Percentiles rank a stretch among this genome's conserved stretches.
phyloP scores from a whole-genome alignment of 306 rosid genomes.

The Trichosanthes cucumerina region DNA sequence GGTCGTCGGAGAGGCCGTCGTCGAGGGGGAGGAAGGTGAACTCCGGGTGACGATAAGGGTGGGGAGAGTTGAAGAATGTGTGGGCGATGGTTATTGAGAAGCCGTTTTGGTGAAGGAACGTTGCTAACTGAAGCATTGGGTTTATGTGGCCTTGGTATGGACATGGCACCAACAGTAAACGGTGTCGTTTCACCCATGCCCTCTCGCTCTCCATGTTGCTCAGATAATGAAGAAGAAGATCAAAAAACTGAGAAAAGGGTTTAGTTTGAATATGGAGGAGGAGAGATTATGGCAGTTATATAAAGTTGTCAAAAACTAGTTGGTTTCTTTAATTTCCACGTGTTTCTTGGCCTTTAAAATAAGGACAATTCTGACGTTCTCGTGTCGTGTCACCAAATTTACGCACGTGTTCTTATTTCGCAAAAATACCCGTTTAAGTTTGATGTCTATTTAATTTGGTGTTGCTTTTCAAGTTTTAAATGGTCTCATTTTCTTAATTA shows the following conservation, averaged over 20 bases:
- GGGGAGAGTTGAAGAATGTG: slow-evolving; percentile 13
- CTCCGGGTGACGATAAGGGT: slow-evolving; percentile 11
- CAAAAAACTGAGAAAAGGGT: background rate
- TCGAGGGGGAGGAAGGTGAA: slow-evolving; percentile 7
- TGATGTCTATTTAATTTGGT: no score
- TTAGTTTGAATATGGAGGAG: no score
- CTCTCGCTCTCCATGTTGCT: background rate
- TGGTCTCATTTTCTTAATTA: no score
- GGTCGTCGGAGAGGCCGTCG: background rate
- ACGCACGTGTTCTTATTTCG: no score
- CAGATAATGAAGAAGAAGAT: background rate
- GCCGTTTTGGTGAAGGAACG: slow-evolving; percentile 11
- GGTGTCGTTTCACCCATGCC: background rate
- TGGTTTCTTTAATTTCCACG: no score
- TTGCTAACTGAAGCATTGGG: slow-evolving; percentile 23
- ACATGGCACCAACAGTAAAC: slow-evolving; percentile 7
- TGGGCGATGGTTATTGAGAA: slow-evolving; percentile 23
- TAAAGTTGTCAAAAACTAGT: no score
- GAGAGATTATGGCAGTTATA: no score
- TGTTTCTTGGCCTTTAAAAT: no score
- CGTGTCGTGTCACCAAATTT: no score
- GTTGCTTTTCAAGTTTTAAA: no score
- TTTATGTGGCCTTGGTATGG: slow-evolving; percentile 21
- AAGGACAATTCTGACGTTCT: no score
- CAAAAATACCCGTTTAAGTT: no score